Evolutionary conservation across 23 red algal genomes (phyloP), one percentile per base, ranked within the genome.

Genomic region (Gracilariopsis chorda): DNA sequence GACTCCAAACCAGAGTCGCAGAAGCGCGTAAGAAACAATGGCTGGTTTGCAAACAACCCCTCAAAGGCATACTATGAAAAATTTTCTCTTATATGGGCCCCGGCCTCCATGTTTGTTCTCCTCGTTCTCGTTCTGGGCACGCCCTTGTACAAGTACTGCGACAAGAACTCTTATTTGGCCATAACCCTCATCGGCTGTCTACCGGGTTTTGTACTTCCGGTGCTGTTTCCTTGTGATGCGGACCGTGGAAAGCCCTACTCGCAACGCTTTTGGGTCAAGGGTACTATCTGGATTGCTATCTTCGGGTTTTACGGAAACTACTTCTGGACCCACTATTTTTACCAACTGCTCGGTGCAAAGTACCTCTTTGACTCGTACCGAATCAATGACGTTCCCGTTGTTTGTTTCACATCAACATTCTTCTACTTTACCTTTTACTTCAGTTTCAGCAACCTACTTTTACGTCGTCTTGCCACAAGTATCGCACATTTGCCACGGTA

Each of bases 311-410:
- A 94, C 53, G 96, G 96, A 23, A 98, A 98, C 84, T 98, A 95
- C 56, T 95, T 98, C 42, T 98, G 96, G 96, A 96, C 96, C 4
- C 96, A 98, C 90, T 98, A 98, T 65, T 98, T 98, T 77, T 98
- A 98, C 64, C 17, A 51, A 19, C 65, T 98, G 23, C 76, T 98
- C 12, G 96, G 96, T 21, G 96, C 96, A 0, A 43, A 68, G 24
- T 98, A 98, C 81, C 78, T 88, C 46, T 98, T 98, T 58, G 92
- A 95, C 39, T 83, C 87, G 17, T 93, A 93, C 43, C 79, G 82
- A 6, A 36, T 95, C 75, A 98, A 98, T 57, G 83, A 89, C 64
- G 96, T 95, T n/a, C 96, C 96, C 0, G 20, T 95, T 2, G 77
- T 92, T 37, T 88, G 82, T 32, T 98, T 90, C 42, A 81, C 92